Evolutionary conservation across 164 flowering plant genomes (phyloP).

Genomic region (Vitis cinerea): DNA sequence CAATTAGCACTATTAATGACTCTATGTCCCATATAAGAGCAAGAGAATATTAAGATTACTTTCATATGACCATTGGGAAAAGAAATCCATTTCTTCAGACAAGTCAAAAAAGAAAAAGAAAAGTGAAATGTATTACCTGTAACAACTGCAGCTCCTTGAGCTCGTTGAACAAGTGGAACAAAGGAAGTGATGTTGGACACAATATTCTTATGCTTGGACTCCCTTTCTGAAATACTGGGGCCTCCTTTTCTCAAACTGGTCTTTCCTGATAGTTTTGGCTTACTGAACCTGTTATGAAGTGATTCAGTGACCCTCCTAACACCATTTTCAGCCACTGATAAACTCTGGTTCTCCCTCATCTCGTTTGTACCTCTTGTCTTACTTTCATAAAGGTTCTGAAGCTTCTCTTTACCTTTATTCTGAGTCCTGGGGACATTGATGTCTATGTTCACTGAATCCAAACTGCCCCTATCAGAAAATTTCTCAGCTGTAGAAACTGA

Average conservation of each 20-base stretch:
- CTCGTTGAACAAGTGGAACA: constrained; percentile 76
- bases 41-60: not conserved
- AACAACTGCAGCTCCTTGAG: constrained; percentile 46
- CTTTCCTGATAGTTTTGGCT: constrained; percentile 41
- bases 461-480: constrained; percentile 34
- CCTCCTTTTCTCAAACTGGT: constrained; percentile 37
- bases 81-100: not conserved
- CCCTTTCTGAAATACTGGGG: constrained; percentile 34
- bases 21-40: not conserved
- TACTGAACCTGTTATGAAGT: constrained; percentile 36
- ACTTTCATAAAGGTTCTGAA: constrained; percentile 19
- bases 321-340: constrained; percentile 33
- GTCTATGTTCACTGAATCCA: constrained; percentile 42
- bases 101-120: not conserved
- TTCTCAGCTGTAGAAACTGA: constrained; percentile 34
- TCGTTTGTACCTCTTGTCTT: constrained; percentile 24
- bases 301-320: constrained; percentile 31
- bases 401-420: constrained; percentile 25
- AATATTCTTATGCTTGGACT: constrained; percentile 54
- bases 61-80: not conserved
- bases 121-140: constrained; percentile 43
- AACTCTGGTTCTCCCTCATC: constrained; percentile 45
- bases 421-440: constrained; percentile 25
- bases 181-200: constrained; percentile 76
- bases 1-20: not conserved